A percentile compares a stretch with the other conserved stretches of the same genome.
phyloP scores from a whole-genome alignment of 371 early-diverging fungal genomes.

The Mortierella sp. region DNA sequence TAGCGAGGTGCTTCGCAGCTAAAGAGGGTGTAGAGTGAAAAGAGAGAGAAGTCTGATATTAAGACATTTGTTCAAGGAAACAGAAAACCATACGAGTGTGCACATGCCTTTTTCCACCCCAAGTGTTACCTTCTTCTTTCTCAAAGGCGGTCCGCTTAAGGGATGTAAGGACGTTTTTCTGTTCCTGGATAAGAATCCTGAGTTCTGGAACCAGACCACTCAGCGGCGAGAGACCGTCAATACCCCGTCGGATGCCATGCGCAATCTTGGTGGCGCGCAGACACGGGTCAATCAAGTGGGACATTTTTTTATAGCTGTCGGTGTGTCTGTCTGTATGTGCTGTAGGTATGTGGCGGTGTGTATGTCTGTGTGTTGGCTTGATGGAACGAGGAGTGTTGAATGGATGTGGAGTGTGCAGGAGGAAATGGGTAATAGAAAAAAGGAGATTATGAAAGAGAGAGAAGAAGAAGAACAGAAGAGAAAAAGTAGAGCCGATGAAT shows the following conservation, averaged over 20 bases:
- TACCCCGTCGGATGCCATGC: constrained; percentile 55
- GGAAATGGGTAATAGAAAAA: too few relatives aligned
- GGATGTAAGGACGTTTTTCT: constrained; percentile 51
- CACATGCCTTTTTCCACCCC: too few relatives aligned
- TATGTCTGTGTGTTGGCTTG: not conserved
- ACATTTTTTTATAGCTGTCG: constrained; percentile 19
- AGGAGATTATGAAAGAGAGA: not conserved
- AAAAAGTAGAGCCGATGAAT: constrained; percentile 3
- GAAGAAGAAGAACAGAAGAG: not conserved
- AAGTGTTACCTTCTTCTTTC: constrained; percentile 46
- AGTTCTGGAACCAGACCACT: constrained; percentile 54
- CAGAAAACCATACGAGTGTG: not conserved
- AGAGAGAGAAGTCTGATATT: not conserved
- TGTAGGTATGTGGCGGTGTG: not conserved
- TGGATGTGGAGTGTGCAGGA: not conserved
- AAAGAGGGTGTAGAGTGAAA: not conserved
- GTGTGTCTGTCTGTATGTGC: not conserved
- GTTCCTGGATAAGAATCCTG: constrained; percentile 56
- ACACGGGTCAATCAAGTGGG: constrained; percentile 54
- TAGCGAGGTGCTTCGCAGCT: constrained; percentile 55
- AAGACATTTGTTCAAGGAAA: not conserved
- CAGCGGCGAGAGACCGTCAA: constrained; percentile 49
- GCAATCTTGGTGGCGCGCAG: constrained; percentile 54
- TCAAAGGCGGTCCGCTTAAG: constrained; percentile 50
- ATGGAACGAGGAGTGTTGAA: not conserved